phyloP scores from a whole-genome alignment of 2,329 filamentous ascomycete species.

The Dactylellina haptotyla region DNA sequence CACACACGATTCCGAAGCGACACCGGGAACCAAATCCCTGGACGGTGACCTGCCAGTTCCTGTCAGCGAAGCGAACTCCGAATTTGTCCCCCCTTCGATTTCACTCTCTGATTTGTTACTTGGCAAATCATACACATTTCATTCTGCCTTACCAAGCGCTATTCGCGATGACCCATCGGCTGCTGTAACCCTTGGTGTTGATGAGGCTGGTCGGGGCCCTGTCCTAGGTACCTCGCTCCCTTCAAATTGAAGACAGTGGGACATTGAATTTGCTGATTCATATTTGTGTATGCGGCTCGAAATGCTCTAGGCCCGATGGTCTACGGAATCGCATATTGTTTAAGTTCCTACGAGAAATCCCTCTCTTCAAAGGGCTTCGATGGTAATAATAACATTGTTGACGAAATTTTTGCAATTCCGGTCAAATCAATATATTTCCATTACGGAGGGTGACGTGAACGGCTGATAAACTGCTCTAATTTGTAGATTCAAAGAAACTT shows the following conservation, averaged over 20 bases:
- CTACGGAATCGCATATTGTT: conserved; percentile 72
- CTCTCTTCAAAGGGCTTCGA: conserved; percentile 65
- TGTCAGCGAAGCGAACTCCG: neutral
- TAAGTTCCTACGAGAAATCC: conserved; percentile 53
- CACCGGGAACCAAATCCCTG: neutral
- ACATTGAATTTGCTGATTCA: conserved; percentile 59
- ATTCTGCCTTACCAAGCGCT: conserved; percentile 73
- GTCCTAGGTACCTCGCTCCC: conserved; percentile 68
- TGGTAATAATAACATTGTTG: conserved; percentile 68
- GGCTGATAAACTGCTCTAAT: conserved; percentile 74
- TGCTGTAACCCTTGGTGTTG: conserved; percentile 63
- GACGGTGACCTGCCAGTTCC: neutral
- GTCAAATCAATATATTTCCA: neutral
- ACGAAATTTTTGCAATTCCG: neutral
- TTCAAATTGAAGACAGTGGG: neutral
- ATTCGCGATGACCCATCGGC: conserved; percentile 66
- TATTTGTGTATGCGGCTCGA: neutral
- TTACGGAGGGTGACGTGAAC: conserved; percentile 58
- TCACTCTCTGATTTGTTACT: conserved; percentile 68
- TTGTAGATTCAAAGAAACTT: conserved; percentile 94
- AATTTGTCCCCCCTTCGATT: conserved; percentile 77
- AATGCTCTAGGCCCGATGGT: conserved; percentile 72
- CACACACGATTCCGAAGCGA: neutral
- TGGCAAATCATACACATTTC: conserved; percentile 77
- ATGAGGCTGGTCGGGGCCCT: conserved; percentile 66